Base-by-base conservation (phyloP, 2,329 filamentous ascomycete species). In the Rutstroemia sp. region DNA sequence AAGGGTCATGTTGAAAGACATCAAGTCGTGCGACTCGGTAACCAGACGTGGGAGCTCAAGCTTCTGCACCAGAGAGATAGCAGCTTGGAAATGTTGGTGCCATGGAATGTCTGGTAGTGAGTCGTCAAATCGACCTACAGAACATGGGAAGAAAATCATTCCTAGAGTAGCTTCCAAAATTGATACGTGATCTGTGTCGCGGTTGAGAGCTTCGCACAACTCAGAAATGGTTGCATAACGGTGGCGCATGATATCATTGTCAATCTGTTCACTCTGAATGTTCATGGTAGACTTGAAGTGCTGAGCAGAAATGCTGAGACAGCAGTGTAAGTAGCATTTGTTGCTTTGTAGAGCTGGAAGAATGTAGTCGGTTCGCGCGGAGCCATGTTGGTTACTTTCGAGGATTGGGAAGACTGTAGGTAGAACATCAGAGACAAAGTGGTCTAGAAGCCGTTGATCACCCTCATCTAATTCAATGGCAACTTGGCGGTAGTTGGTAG, bases 11-110 rank as follows among this genome's bases (percentile, higher is more conserved):
- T 92, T 96, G 81, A 96, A 96, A 10, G 90, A 58, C 47, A 63
- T 65, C 14, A 63, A 56, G 44, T 69, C 62, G 58, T 66, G 75
- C n/a, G 78, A 76, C 62, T 85, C 79, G 51, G 77, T 76, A 54
- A 92, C 82, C 49, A 85, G 72, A 41, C 79, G 78, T 9, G 88
- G 86, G 41, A 97, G 82, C 58, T 92, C 85, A 37, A 97, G 85
- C 73, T 90, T 92, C 70, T 88, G 83, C 23, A 96, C 88, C 53
- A 97, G 79, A 65, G 85, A 91, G 64, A 88, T 87, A 19, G 87
- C 92, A 3, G 92, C 92, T 71, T 95, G 88, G 75, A 97, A 96
- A 76, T 99, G 94, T 71, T 95, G 89, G 75, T 92, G 89, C 94
- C 94, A 99, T 21, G 92, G 86, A 65, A 97, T 95, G 70, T 97